Base-by-base conservation (phyloP, 176 grass and related monocot genomes). In the Rhynchospora pubera region DNA sequence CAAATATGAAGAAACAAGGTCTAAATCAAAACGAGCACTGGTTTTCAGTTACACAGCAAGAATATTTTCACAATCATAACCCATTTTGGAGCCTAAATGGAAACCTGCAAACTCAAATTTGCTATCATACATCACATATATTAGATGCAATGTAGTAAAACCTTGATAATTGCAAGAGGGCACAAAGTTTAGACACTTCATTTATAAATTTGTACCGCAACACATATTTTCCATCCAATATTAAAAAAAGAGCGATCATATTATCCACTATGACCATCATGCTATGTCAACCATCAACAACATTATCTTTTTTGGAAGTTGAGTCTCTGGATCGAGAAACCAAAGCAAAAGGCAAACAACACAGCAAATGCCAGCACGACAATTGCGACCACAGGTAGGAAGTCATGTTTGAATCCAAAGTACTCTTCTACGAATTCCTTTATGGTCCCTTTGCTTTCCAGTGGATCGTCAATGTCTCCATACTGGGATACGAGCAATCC, bases 241-340 rank as follows among this genome's bases (percentile, higher is more conserved):
- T 5, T 4, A 61, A 23, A 23, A 23, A 61, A 61, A 61, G 18
- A 61, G 6, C n/a, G 7, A 18, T 19, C 39, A 1, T 0, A 12
- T 5, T 72, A 11, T 48, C 44, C 14, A 46, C 68, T 12, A 18
- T 45, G 16, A 72, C 19, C 50, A 13, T 23, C 7, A 4, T 50
- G 10, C 26, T 16, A 16, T 72, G 2, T 53, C n/a, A 0, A 61
- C 19, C 58, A 61, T 61, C 19, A 19, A n/a, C n/a, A 3, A 61
- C n/a, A 84, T 86, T 88, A 94, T 61, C 94, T 94, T 24, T 87
- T 83, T 47, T 92, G 91, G 85, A 97, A 97, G 76, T 94, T 97
- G 7, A 94, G 82, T 16, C 8, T 77, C 56, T 74, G 93, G 55
- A 97, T 94, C 62, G 88, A 86, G 76, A 89, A 92, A 64, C 90